These are phyloP conservation scores for Fraxinus quadrangulata DNA, from an alignment of 257 asterid genomes.

Conservation along the genomic window DNA sequence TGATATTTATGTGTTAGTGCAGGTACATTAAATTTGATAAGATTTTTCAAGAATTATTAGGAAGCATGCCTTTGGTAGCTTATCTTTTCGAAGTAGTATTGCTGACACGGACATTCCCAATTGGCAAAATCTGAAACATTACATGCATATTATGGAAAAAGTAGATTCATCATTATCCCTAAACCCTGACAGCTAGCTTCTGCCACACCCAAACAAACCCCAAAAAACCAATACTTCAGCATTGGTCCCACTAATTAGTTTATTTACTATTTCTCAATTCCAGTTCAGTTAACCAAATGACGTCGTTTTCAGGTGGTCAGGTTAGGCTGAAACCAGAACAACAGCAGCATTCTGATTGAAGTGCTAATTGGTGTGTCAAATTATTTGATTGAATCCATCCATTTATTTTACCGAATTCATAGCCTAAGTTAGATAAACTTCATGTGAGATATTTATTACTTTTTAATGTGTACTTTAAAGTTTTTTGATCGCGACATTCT, in stretches of 20 bases:
- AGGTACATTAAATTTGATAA: background rate
- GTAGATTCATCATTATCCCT: background rate
- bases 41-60: background rate
- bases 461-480: too few species aligned
- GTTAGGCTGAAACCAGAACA: background rate
- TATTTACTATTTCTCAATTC: background rate
- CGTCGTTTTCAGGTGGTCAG: background rate
- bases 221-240: background rate
- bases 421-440: too few species aligned
- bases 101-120: constrained; percentile 7
- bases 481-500: too few species aligned
- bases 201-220: background rate
- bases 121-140: background rate
- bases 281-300: background rate
- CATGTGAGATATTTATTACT: too few species aligned
- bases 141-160: too few species aligned
- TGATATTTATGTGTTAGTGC: background rate
- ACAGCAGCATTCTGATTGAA: too few species aligned
- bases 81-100: background rate
- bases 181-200: background rate
- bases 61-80: background rate
- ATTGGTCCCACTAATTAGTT: background rate
- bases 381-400: too few species aligned
- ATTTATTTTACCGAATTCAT: too few species aligned
- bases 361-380: too few species aligned